A percentile compares a stretch with the other conserved stretches of the same genome.
Conservation (phyloP, 2,329 filamentous ascomycete species). For the Magnaporthiopsis rhizophila region DNA sequence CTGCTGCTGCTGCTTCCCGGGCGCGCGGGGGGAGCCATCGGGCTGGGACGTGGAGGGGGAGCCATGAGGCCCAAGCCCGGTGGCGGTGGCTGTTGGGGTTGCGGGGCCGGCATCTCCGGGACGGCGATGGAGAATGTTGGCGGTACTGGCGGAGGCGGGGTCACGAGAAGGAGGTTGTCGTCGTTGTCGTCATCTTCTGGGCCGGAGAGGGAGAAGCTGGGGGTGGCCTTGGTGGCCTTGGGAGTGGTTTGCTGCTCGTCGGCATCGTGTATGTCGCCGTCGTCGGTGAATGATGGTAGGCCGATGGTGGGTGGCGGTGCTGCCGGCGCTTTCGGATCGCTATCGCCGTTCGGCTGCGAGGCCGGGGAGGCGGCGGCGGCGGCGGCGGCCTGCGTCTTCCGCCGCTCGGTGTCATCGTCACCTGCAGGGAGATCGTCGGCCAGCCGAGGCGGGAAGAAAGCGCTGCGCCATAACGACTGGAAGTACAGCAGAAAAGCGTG, state of each 20-base stretch:
- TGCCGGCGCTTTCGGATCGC: background rate
- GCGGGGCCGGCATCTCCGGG: background rate
- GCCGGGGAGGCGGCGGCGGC: constrained; percentile 12
- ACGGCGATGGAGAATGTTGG: constrained; percentile 7
- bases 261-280: constrained; percentile 14
- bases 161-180: constrained; percentile 11
- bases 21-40: constrained; percentile 13
- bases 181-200: constrained; percentile 15
- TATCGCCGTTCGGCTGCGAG: background rate
- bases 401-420: background rate
- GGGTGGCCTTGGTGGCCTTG: constrained; percentile 36
- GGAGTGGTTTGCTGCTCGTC: constrained; percentile 41
- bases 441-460: constrained; percentile 8
- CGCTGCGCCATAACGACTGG: constrained; percentile 18
- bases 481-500: constrained; percentile 40
- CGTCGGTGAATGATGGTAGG: constrained; percentile 1
- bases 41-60: constrained; percentile 21
- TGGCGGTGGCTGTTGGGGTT: background rate
- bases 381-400: background rate
- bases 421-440: constrained; percentile 2
- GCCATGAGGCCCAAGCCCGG: constrained; percentile 17
- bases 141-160: constrained; percentile 8
- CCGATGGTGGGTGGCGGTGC: constrained; percentile 5
- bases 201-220: constrained; percentile 37
- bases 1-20: constrained; percentile 9